A percentile compares a stretch with the other conserved stretches of the same genome.
These are phyloP conservation scores for Lasiosphaeriaceae sp. DNA, from an alignment of 495 filamentous ascomycete genomes.

Conservation along the genomic window DNA sequence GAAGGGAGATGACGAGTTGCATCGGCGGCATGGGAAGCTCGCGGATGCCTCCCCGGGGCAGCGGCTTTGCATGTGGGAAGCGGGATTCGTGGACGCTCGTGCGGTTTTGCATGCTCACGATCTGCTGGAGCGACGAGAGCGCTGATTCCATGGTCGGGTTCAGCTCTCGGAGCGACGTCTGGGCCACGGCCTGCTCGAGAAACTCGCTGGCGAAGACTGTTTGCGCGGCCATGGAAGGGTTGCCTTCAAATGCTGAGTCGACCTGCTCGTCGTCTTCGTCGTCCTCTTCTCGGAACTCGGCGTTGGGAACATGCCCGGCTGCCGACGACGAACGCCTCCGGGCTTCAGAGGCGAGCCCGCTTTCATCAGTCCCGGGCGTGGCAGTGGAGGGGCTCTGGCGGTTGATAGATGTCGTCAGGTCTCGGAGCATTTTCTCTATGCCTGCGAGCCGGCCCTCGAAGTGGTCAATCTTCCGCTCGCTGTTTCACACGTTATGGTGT, in stretches of 20 bases:
- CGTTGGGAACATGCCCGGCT: background rate
- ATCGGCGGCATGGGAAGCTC: slow-evolving; percentile 56
- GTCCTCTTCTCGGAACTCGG: background rate
- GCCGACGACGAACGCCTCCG: background rate
- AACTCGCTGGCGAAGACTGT: slow-evolving; percentile 62
- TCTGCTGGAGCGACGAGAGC: slow-evolving; percentile 53
- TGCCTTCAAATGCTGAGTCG: slow-evolving; percentile 55
- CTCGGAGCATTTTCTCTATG: slow-evolving; percentile 53
- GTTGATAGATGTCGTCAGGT: slow-evolving; percentile 28
- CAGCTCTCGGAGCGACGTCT: slow-evolving; percentile 41
- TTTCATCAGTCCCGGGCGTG: slow-evolving; percentile 1
- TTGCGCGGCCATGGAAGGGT: slow-evolving; percentile 58
- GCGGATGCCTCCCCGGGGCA: slow-evolving; percentile 38
- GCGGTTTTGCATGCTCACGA: slow-evolving; percentile 48
- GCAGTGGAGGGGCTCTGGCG: background rate
- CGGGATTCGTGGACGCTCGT: slow-evolving; percentile 40
- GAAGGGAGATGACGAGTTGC: slow-evolving; percentile 44
- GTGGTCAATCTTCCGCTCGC: slow-evolving; percentile 65
- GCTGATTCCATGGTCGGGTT: slow-evolving; percentile 54
- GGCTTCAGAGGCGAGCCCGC: background rate
- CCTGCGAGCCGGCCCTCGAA: slow-evolving; percentile 59
- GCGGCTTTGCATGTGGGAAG: slow-evolving; percentile 38
- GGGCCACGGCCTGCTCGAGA: slow-evolving; percentile 56
- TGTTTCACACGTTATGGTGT: slow-evolving; percentile 21
- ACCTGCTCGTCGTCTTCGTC: slow-evolving; percentile 28